Evolutionary conservation across 371 early-diverging fungal genomes (phyloP).

Genomic region (Chytridiales sp.): DNA sequence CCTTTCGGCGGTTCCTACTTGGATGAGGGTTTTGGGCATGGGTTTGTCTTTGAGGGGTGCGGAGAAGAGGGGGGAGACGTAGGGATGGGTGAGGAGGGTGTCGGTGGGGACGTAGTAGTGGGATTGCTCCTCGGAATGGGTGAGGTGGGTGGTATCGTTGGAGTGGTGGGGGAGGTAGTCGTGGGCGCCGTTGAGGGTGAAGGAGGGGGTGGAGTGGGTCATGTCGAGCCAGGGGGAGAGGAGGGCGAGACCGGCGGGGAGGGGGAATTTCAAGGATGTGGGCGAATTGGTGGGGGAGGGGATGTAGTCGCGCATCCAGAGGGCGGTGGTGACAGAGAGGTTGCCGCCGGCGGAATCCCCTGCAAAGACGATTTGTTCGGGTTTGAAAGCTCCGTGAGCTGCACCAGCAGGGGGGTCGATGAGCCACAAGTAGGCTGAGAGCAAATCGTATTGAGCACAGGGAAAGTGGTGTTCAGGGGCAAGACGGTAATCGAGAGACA

Average conservation of each 20-base stretch:
- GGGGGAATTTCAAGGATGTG: conserved; percentile 15
- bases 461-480: conserved; percentile 86
- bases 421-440: conserved; percentile 71
- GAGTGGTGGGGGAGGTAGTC: conserved; percentile 24
- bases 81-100: conserved; percentile 27
- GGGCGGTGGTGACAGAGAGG: conserved; percentile 23
- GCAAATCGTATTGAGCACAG: conserved; percentile 73
- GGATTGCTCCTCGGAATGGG: conserved; percentile 12
- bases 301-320: conserved; percentile 33
- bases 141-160: conserved; percentile 5
- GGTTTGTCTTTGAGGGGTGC: conserved; percentile 17
- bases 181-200: conserved; percentile 50
- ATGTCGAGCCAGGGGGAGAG: conserved; percentile 66
- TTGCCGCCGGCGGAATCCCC: conserved; percentile 76
- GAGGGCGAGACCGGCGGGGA: conserved; percentile 51
- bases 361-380: conserved; percentile 63
- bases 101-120: conserved; percentile 33
- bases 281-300: too few species aligned
- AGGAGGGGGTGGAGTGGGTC: conserved; percentile 63
- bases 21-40: conserved; percentile 59
- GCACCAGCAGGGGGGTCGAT: conserved; percentile 55
- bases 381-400: too few species aligned
- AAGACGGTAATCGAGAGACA: conserved; percentile 73
- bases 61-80: conserved; percentile 39
- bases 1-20: conserved; percentile 60